phyloP scores from a whole-genome alignment of 768 basidiomycete genomes.

The Ramaria rubella region DNA sequence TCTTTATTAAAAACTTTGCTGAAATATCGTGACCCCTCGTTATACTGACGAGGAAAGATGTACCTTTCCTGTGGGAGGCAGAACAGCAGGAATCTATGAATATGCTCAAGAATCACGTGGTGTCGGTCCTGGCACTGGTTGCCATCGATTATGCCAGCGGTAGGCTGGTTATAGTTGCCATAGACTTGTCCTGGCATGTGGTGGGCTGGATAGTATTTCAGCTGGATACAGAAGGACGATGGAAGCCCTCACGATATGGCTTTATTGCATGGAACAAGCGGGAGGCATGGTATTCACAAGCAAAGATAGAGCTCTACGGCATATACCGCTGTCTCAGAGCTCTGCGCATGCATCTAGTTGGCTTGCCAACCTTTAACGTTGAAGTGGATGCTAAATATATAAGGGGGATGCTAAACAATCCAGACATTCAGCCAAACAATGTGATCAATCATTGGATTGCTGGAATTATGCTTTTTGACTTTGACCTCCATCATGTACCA shows the following conservation, averaged over 20 bases:
- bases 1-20: slow-evolving; percentile 20
- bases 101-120: slow-evolving; percentile 8
- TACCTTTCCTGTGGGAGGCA: slow-evolving; percentile 8
- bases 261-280: slow-evolving; percentile 27
- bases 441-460: slow-evolving; percentile 26
- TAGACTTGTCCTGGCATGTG: slow-evolving; percentile 20
- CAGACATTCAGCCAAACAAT: slow-evolving; percentile 23
- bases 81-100: slow-evolving; percentile 7
- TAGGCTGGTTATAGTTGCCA: slow-evolving; percentile 15
- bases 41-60: slow-evolving; percentile 8
- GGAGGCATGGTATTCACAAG: slow-evolving; percentile 30
- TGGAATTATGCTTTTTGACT: slow-evolving; percentile 26
- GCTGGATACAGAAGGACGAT: not conserved
- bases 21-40: slow-evolving; percentile 17
- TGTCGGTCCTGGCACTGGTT: slow-evolving; percentile 3
- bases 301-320: slow-evolving; percentile 37
- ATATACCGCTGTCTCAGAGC: slow-evolving; percentile 27
- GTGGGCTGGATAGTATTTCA: slow-evolving; percentile 20
- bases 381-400: slow-evolving; percentile 25
- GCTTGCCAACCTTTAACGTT: slow-evolving; percentile 23
- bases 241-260: slow-evolving; percentile 24
- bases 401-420: slow-evolving; percentile 21
- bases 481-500: slow-evolving; percentile 27
- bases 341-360: slow-evolving; percentile 25
- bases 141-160: slow-evolving; percentile 15